Percentiles rank a stretch among this genome's conserved stretches.
phyloP scores from a whole-genome alignment of 805 yeast species.

The Saturnispora kantuleensis region DNA sequence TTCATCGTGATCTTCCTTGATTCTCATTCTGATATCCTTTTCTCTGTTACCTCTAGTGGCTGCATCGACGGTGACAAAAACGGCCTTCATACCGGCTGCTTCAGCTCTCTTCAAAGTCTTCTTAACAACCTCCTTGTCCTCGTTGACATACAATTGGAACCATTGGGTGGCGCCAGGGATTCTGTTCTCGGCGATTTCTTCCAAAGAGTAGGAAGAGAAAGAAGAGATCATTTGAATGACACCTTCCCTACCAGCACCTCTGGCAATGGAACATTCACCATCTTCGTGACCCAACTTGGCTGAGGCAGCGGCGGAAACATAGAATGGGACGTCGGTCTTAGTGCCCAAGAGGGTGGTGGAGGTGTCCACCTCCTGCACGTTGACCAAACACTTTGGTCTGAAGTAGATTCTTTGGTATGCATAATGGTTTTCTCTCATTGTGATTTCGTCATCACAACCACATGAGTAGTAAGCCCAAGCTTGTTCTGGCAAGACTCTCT shows the following conservation, averaged over 20 bases:
- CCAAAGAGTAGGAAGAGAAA: conserved; percentile 77
- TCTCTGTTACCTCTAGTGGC: conserved; percentile 87
- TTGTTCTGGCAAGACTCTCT: conserved; percentile 58
- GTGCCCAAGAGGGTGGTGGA: conserved; percentile 70
- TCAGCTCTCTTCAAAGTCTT: conserved; percentile 20
- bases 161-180: conserved; percentile 64
- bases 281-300: conserved; percentile 89
- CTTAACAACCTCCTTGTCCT: conserved; percentile 35
- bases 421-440: conserved; percentile 80
- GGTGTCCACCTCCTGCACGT: conserved; percentile 62
- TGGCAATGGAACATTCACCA: conserved; percentile 79
- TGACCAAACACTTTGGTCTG: conserved; percentile 73
- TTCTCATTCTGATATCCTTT: conserved; percentile 34
- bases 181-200: conserved; percentile 70
- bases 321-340: conserved; percentile 64
- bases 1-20: conserved; percentile 35
- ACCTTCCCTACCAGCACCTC: conserved; percentile 64
- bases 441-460: conserved; percentile 87
- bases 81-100: conserved; percentile 45
- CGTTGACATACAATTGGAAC: conserved; percentile 80
- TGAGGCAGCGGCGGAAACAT: conserved; percentile 83
- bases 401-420: conserved; percentile 85
- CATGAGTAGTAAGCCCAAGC: conserved; percentile 93
- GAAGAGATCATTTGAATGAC: conserved; percentile 89
- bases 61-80: conserved; percentile 87